Evolutionary conservation across 352 stramenopile species (phyloP), one percentile per base, ranked within the genome.

Genomic region (Elongisporangium undulatum): DNA sequence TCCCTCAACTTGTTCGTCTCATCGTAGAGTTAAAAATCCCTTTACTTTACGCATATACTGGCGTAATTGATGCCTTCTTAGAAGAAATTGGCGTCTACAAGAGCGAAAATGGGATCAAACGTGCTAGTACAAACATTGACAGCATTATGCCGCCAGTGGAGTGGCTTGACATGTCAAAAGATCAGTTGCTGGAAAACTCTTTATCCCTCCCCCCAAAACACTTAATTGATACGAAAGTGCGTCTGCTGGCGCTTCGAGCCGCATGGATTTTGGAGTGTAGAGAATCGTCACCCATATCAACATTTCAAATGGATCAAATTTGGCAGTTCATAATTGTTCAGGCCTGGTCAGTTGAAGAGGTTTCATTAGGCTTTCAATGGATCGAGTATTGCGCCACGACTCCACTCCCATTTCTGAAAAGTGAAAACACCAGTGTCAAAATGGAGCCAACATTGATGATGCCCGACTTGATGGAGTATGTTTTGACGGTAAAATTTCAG

Each of bases 351-450:
- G n/a, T 51, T 17, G 78, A 87, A 45, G 82, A 90, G 56, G 63
- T 71, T 0, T 71, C 82, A 5, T 63, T 92, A 3, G 89, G 73
- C 53, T 93, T 93, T 48, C 74, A 90, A 23, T 93, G 84, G 84
- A 70, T 92, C 56, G 75, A 87, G 52, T 70, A 87, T 2, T 93
- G 79, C 39, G 69, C 85, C 59, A 78, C 72, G 15, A 73, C 76
- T 4, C 53, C 67, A 17, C 13, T 73, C 16, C 19, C 56, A 58
- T 3, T 20, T 22, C 29, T 16, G 51, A 1, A 9, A 29, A 51
- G 5, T 8, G 57, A 55, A 3, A 24, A 29, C 9, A 55, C 63
- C 5, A 52, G 26, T 34, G 21, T 19, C 22, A 6, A 2, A 24
- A 26, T 24, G 0, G 1, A 29, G 19, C 38, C 49, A 3, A 51